Evolutionary conservation across 306 rosid genomes (phyloP), one percentile per base, ranked within the genome.

Genomic region (Gynostemma pentaphyllum): DNA sequence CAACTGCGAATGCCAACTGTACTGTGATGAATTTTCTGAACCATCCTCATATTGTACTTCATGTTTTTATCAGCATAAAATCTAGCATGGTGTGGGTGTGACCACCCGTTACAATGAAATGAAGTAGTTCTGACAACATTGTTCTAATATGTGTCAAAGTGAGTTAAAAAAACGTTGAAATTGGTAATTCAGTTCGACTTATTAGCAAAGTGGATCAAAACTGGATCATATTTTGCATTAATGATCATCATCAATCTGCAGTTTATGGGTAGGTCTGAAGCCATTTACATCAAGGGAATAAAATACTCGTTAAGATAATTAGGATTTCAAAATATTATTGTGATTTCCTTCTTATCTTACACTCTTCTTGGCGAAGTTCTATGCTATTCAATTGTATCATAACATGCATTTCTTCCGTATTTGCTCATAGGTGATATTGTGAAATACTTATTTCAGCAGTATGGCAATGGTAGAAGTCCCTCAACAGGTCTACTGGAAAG

Each of bases 401-500:
- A 29, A 72, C 69, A 45, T 61, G 45, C 59, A 34, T 19, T 69
- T 41, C 37, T 70, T 68, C 63, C 50, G 22, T 68, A 30, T 67
- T 76, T 75, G 48, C 34, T 72, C 66, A 51, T 59, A 90, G 97
- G 94, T 51, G 95, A 90, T 71, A 90, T 90, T 62, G 97, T 90
- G 53, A 83, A 77, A 61, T 90, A 90, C 81, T 82, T 90, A 54
- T 87, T 85, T 52, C 64, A 85, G 78, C 88, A 46, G 75, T 87
- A 81, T 72, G 90, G 95, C 48, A 70, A 77, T 66, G 97, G 94
- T 15, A 87, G 78, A 80, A 71, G 68, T 64, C 90, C 90, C 60
- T 85, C 97, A 9, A 54, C 28, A 0, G 88, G 95, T 24, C 87
- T 90, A 69, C 62, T 87, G 80, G 97, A 78, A 76, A 90, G 97